phyloP scores from a whole-genome alignment of 2,329 filamentous ascomycete genomes.

The Talaromyces piceae region DNA sequence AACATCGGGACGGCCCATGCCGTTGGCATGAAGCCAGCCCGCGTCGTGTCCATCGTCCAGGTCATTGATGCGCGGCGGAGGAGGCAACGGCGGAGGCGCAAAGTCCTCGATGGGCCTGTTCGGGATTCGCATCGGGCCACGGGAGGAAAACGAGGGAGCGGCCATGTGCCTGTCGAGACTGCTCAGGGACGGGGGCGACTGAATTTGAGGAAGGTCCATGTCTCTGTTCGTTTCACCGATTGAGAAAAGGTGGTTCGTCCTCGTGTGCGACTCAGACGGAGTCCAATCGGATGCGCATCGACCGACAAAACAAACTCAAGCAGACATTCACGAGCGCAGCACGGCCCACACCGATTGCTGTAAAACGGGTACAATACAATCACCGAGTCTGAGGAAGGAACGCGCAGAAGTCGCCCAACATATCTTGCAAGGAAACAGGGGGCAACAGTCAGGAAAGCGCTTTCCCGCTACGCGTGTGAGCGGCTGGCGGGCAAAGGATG shows the following conservation, averaged over 20 bases:
- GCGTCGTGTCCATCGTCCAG: slow-evolving; percentile 52
- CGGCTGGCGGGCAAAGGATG: not conserved
- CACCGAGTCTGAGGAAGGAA: not conserved
- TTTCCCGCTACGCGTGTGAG: not conserved
- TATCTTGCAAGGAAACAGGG: not conserved
- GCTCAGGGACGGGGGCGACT: slow-evolving; percentile 35
- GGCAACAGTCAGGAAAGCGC: not conserved
- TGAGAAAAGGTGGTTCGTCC: too few relatives aligned
- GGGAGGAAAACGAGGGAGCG: slow-evolving; percentile 31
- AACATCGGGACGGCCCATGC: slow-evolving; percentile 41
- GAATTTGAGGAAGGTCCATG: slow-evolving; percentile 40
- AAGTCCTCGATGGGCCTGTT: slow-evolving; percentile 41
- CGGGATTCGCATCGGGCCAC: slow-evolving; percentile 57
- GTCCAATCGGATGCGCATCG: not conserved
- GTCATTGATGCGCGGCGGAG: slow-evolving; percentile 54
- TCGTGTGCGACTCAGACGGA: too few relatives aligned
- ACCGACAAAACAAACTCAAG: too few relatives aligned
- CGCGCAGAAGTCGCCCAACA: not conserved
- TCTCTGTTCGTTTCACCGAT: too few relatives aligned
- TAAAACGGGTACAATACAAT: not conserved
- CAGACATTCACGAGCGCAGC: not conserved
- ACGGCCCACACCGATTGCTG: not conserved
- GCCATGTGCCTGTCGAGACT: slow-evolving; percentile 25
- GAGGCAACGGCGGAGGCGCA: slow-evolving; percentile 58
- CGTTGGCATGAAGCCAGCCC: slow-evolving; percentile 58